Evolutionary conservation across 139 green algal species (phyloP).

Genomic region (Chlorella sp.): DNA sequence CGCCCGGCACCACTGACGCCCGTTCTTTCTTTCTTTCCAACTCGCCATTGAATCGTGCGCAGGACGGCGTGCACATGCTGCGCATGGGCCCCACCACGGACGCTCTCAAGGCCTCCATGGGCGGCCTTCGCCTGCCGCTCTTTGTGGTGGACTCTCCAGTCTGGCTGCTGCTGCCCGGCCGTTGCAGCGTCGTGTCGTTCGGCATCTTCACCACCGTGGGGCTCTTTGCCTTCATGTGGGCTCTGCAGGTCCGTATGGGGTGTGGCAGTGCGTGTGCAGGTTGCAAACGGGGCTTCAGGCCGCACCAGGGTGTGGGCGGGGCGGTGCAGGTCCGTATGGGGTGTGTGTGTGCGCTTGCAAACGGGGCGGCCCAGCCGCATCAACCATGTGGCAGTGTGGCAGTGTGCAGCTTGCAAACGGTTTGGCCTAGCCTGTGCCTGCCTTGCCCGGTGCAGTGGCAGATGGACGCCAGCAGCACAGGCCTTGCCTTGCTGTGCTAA

Average conservation of each 20-base stretch:
- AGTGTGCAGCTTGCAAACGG: too few species aligned
- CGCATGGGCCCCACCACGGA: constrained; percentile 10
- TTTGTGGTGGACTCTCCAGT: constrained; percentile 1
- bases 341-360: too few species aligned
- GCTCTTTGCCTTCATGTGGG: not conserved
- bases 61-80: constrained; percentile 2
- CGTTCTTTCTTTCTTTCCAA: too few species aligned
- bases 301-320: too few species aligned
- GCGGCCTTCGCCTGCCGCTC: constrained; percentile 6
- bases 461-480: constrained; percentile 6
- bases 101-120: constrained; percentile 9
- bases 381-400: too few species aligned
- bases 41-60: too few species aligned
- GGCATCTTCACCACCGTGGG: constrained; percentile 14
- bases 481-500: too few species aligned
- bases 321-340: too few species aligned
- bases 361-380: too few species aligned
- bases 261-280: too few species aligned
- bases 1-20: constrained; percentile 1
- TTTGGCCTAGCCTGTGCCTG: too few species aligned
- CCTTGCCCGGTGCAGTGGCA: constrained; percentile 4
- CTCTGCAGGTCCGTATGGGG: not conserved
- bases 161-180: constrained; percentile 2
- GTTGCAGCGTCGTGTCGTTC: constrained; percentile 12
- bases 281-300: too few species aligned